Evolutionary conservation across 2,329 filamentous ascomycete species (phyloP), one percentile per base, ranked within the genome.

Genomic region (Chrysoporthe austroafricana): DNA sequence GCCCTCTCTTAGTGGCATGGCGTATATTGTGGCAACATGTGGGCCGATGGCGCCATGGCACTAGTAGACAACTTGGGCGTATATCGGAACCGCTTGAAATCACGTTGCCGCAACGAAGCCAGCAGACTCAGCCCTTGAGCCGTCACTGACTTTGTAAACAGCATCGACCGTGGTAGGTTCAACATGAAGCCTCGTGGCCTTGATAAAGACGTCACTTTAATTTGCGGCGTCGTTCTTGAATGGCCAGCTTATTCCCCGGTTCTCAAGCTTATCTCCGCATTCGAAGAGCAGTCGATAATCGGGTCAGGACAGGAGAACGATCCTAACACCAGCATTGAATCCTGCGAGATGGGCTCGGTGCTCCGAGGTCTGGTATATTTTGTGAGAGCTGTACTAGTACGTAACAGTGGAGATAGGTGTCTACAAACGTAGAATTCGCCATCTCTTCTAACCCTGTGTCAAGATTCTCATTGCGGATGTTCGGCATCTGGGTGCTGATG

Each of bases 1-100:
- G 34, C 32, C 46, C 42, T 52, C 44, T 4, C 21, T 59, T 34
- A 62, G n/a, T 34, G 13, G 11, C 36, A 34, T 39, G 56, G 48
- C 39, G 52, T 32, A 43, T 21, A 69, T 69, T 66, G 56, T 68
- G 68, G 65, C 62, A 69, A 36, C 18, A 62, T 65, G 66, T 68
- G 68, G 68, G 68, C 63, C 68, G 62, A 69, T 69, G 50, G 65
- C 65, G 68, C 68, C 62, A 69, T 69, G 11, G 34, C 44, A 56
- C 36, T 63, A 58, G 63, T 26, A 44, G n/a, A 18, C 7, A 14
- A 11, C 21, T 54, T 4, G 8, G 26, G 26, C 26, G 26, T 26
- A 26, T 26, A 26, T 26, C 13, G 18, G 21, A 26, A 11, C 48
- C 21, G 1, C 1, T 52, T 52, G 21, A 52, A 26, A 32, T 52